These are phyloP conservation scores for Acanthamoeba divionensis DNA, from an alignment of 208 protist genomes.

Conservation along the genomic window DNA sequence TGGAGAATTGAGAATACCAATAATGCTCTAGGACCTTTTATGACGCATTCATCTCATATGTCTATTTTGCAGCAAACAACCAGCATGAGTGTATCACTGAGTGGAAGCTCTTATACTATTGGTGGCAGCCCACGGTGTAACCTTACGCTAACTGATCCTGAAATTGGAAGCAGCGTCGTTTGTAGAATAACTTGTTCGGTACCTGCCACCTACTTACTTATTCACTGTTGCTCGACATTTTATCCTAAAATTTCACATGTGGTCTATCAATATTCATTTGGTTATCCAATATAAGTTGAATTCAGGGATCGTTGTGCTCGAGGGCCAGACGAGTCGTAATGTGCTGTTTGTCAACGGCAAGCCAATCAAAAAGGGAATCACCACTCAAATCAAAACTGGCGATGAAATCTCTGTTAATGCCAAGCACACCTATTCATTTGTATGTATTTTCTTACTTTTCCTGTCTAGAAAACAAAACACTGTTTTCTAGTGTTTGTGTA, in stretches of 20 bases:
- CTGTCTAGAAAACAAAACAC: not conserved
- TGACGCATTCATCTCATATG: not conserved
- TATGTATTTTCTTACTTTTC: not conserved
- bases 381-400: conserved; percentile 7
- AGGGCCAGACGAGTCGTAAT: conserved; percentile 38
- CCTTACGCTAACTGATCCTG: conserved; percentile 31
- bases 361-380: conserved; percentile 21
- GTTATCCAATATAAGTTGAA: not conserved
- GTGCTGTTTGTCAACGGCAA: conserved; percentile 42
- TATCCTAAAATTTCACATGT: not conserved
- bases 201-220: not conserved
- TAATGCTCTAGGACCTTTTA: not conserved
- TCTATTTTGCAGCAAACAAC: not conserved
- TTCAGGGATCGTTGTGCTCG: not conserved
- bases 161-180: conserved; percentile 37
- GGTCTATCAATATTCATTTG: not conserved
- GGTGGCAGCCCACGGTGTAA: conserved; percentile 40
- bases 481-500: not conserved
- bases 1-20: not conserved
- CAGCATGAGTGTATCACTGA: conserved; percentile 35
- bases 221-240: not conserved
- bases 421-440: conserved; percentile 45
- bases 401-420: conserved; percentile 45
- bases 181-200: conserved; percentile 30
- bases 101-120: conserved; percentile 28